Percentiles rank a stretch among this genome's conserved stretches.
phyloP scores from a whole-genome alignment of 352 stramenopile genomes.

The Hyaloperonospora arabidopsidis region DNA sequence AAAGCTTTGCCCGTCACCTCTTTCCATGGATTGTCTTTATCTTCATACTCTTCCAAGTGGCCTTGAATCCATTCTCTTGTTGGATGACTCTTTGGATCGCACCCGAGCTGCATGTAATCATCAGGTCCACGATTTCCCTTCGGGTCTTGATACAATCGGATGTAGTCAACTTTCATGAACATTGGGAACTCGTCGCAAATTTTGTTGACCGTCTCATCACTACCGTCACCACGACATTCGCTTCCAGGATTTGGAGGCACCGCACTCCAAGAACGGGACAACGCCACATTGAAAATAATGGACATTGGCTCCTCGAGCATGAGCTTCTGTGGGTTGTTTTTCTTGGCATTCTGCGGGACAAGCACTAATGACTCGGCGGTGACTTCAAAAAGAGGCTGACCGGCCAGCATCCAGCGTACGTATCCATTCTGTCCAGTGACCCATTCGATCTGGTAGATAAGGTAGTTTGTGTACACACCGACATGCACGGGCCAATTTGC shows the following conservation, averaged over 20 bases:
- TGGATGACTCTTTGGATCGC: slow-evolving; percentile 46
- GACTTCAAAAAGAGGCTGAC: slow-evolving; percentile 74
- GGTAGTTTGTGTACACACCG: slow-evolving; percentile 60
- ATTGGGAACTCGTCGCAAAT: slow-evolving; percentile 43
- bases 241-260: slow-evolving; percentile 19
- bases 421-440: slow-evolving; percentile 33
- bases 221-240: slow-evolving; percentile 19
- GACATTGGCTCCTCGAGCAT: slow-evolving; percentile 89
- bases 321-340: slow-evolving; percentile 52
- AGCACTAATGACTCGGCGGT: slow-evolving; percentile 31
- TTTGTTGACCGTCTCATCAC: slow-evolving; percentile 28
- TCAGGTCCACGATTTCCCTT: slow-evolving; percentile 2
- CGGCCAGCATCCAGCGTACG: slow-evolving; percentile 51
- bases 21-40: slow-evolving; percentile 43
- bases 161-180: slow-evolving; percentile 74
- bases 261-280: slow-evolving; percentile 63
- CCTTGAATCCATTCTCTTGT: slow-evolving; percentile 63
- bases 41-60: slow-evolving; percentile 61
- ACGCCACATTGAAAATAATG: slow-evolving; percentile 90
- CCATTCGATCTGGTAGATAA: slow-evolving; percentile 39
- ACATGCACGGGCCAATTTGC: slow-evolving; percentile 73
- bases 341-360: slow-evolving; percentile 22
- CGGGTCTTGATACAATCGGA: slow-evolving; percentile 57
- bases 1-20: slow-evolving; percentile 48
- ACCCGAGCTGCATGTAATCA: slow-evolving; percentile 23